Evolutionary conservation across 176 grass and related monocot species (phyloP), one percentile per base, ranked within the genome.

Genomic region (Tuctoria greenei): DNA sequence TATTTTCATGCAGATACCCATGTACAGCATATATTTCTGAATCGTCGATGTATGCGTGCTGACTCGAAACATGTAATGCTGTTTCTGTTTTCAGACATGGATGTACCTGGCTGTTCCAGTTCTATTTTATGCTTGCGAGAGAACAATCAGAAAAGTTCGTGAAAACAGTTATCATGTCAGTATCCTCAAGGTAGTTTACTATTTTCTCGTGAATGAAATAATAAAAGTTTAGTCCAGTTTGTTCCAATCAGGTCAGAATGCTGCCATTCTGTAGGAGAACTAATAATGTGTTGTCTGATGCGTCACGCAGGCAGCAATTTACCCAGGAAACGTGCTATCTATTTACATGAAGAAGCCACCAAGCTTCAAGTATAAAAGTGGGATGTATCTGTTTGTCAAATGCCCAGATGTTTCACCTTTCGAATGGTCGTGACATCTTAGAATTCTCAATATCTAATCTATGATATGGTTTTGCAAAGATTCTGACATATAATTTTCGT

Each of bases 341-440:
- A 78, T 99, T 79, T 72, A 99, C 70, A 86, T 95, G 91, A 95
- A 88, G 79, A 95, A 90, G 56, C 95, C 95, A 65, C 60, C 84
- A 27, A 80, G 70, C 54, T 99, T 99, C 82, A 94, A 88, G 80
- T 95, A 95, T 77, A 94, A 90, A 76, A 99, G 95, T 67, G 95
- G 95, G 73, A 99, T 99, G 95, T 99, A 99, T 61, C 50, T 99
- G 39, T 99, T 99, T 79, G 86, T 99, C 64, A 99, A 99, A 61
- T 95, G 91, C 83, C 95, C 95, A 27, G 95, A 99, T 69, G 84
- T 95, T 50, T 95, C 91, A 24, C 95, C 95, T 63, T 99, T 88
- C 24, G 95, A 99, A 88, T 99, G 95, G 95, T n/a, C n/a, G n/a
- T 99, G 61, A 44, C n/a, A 7, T 49, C 44, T 62, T 12, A 63